Conservation (phyloP, 768 basidiomycete genomes). For the Leccinum barrowsii region DNA sequence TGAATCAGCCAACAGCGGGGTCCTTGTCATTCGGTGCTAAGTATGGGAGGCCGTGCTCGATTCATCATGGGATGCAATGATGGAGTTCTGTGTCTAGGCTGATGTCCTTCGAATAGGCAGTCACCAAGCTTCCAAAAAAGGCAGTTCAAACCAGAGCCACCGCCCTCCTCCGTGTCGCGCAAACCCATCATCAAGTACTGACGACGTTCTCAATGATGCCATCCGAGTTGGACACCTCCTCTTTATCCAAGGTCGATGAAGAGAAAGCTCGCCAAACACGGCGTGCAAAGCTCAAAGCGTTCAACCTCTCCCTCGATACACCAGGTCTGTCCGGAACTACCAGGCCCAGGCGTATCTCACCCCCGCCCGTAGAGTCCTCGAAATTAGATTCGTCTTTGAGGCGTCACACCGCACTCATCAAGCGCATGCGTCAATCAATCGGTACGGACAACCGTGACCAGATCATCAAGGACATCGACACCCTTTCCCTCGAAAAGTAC, state of each 20-base stretch:
- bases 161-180: conserved; percentile 11
- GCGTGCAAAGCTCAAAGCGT: conserved; percentile 54
- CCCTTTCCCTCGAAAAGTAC: conserved; percentile 91
- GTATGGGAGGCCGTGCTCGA: background rate
- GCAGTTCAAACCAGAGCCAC: background rate
- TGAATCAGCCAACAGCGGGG: background rate
- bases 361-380: conserved; percentile 47
- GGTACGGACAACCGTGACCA: conserved; percentile 79
- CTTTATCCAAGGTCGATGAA: conserved; percentile 42
- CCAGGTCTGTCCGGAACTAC: conserved; percentile 39
- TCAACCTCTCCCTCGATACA: conserved; percentile 48
- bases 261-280: conserved; percentile 51
- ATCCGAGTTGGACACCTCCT: conserved; percentile 22
- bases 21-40: background rate
- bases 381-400: conserved; percentile 94
- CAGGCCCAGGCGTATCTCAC: conserved; percentile 4
- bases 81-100: background rate
- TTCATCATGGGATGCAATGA: background rate
- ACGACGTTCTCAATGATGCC: background rate
- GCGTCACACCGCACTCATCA: conserved; percentile 93
- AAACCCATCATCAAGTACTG: conserved; percentile 5
- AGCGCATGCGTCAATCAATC: conserved; percentile 85
- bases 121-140: background rate
- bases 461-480: conserved; percentile 88
- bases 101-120: background rate